phyloP scores from a whole-genome alignment of 2,329 filamentous ascomycete genomes.

The Aspergillus quadricinctus region DNA sequence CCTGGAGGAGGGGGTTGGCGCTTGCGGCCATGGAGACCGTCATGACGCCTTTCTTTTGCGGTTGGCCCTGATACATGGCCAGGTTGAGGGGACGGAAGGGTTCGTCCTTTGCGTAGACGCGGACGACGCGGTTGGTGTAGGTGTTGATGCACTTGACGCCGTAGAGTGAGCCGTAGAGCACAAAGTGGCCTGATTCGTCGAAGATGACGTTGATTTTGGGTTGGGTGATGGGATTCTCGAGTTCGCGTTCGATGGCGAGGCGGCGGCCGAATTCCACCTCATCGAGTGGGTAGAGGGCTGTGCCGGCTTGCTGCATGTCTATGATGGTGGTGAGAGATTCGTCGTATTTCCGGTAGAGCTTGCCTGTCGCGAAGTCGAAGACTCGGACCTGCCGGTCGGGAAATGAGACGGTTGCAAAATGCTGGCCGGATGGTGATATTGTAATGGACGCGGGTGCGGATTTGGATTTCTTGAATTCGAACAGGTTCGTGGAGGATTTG shows the following conservation, averaged over 20 bases:
- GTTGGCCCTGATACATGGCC: slow-evolving; percentile 87
- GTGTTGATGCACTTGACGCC: slow-evolving; percentile 96
- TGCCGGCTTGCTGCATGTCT: slow-evolving; percentile 95
- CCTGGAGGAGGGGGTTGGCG: slow-evolving; percentile 84
- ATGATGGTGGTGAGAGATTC: slow-evolving; percentile 85
- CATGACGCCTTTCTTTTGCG: slow-evolving; percentile 86
- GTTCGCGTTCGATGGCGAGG: slow-evolving; percentile 77
- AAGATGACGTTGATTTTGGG: slow-evolving; percentile 83
- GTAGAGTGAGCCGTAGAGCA: slow-evolving; percentile 86
- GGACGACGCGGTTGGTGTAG: slow-evolving; percentile 86
- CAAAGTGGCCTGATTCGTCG: slow-evolving; percentile 92
- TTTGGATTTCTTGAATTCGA: slow-evolving; percentile 96
- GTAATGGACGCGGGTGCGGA: slow-evolving; percentile 76
- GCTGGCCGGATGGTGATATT: slow-evolving; percentile 78
- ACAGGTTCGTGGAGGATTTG: slow-evolving; percentile 90
- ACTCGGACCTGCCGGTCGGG: slow-evolving; percentile 90
- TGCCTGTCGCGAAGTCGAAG: slow-evolving; percentile 87
- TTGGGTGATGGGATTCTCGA: slow-evolving; percentile 65
- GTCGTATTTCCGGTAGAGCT: slow-evolving; percentile 88
- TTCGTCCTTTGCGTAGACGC: slow-evolving; percentile 86
- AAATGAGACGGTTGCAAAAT: slow-evolving; percentile 84
- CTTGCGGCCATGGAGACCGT: slow-evolving; percentile 98
- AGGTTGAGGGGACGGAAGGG: slow-evolving; percentile 78
- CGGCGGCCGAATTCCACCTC: slow-evolving; percentile 88
- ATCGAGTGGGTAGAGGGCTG: slow-evolving; percentile 73